phyloP scores from a whole-genome alignment of 2,329 filamentous ascomycete genomes.

The Alternaria burnsii region DNA sequence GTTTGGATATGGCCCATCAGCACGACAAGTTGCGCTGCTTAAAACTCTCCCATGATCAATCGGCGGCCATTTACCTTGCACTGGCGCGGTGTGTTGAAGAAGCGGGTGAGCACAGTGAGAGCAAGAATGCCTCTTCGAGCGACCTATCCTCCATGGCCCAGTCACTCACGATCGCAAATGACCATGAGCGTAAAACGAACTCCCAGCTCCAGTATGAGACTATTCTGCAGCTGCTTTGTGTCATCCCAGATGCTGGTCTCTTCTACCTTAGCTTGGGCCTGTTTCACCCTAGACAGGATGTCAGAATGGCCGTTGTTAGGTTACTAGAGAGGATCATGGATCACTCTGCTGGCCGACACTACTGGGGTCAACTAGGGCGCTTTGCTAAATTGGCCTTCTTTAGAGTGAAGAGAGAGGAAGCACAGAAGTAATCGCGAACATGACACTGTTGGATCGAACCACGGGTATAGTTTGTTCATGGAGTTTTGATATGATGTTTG shows the following conservation, averaged over 20 bases:
- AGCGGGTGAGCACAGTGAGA: conserved; percentile 32
- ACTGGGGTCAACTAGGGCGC: conserved; percentile 84
- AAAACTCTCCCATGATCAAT: conserved; percentile 77
- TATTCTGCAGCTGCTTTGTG: conserved; percentile 71
- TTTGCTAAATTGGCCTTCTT: conserved; percentile 90
- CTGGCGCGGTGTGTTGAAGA: conserved; percentile 75
- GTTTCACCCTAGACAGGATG: conserved; percentile 86
- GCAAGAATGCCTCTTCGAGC: conserved; percentile 26
- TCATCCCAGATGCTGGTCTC: conserved; percentile 84
- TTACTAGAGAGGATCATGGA: conserved; percentile 82
- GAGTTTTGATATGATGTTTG: conserved; percentile 2
- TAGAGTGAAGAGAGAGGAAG: conserved; percentile 73
- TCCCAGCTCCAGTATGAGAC: conserved; percentile 50
- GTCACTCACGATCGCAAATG: conserved; percentile 37
- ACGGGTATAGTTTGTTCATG: not conserved
- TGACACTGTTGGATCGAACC: not conserved
- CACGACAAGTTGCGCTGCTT: conserved; percentile 89
- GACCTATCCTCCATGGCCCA: conserved; percentile 31
- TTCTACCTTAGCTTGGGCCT: conserved; percentile 92
- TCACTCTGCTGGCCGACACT: conserved; percentile 91
- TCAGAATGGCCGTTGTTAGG: conserved; percentile 78
- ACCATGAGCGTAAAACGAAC: conserved; percentile 32
- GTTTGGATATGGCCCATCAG: conserved; percentile 89
- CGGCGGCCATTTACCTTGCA: conserved; percentile 84
- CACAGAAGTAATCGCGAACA: conserved; percentile 5